Evolutionary conservation across 768 basidiomycete genomes (phyloP).

Genomic region (Panellus pusillus): DNA sequence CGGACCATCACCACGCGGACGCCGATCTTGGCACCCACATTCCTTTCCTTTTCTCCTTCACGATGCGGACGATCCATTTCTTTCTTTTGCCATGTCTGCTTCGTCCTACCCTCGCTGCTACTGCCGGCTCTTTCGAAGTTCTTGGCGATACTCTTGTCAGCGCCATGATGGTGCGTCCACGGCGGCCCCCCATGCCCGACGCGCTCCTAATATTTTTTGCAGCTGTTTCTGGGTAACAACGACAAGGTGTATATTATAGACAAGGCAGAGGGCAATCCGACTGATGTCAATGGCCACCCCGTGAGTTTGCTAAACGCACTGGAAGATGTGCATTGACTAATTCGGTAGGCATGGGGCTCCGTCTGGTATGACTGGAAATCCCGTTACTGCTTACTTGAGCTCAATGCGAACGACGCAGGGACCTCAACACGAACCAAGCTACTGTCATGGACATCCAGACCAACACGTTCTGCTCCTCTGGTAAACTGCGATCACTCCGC

Average conservation of each 20-base stretch:
- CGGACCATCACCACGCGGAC: no score
- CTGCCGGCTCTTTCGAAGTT: constrained; percentile 44
- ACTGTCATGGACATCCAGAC: constrained; percentile 70
- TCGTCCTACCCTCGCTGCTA: background rate
- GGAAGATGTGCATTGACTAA: no score
- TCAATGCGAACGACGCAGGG: constrained; percentile 39
- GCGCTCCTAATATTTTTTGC: no score
- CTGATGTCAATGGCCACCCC: background rate
- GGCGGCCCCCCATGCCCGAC: no score
- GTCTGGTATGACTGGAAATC: constrained; percentile 70
- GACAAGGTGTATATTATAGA: constrained; percentile 80
- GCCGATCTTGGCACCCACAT: no score
- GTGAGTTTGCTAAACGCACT: no score
- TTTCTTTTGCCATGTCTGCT: no score
- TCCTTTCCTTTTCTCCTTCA: no score
- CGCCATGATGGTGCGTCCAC: constrained; percentile 22
- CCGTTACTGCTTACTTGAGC: no score
- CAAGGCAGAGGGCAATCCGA: constrained; percentile 64
- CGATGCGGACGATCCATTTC: no score
- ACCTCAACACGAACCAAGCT: constrained; percentile 59
- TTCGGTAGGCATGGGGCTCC: constrained; percentile 71
- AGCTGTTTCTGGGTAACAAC: constrained; percentile 81
- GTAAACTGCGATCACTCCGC: background rate
- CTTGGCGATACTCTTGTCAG: constrained; percentile 33
- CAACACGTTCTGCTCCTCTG: constrained; percentile 71